Percentiles rank a stretch among this genome's conserved stretches.
Conservation (phyloP, 352 stramenopile genomes). For the Aphanomyces cochlioides region DNA sequence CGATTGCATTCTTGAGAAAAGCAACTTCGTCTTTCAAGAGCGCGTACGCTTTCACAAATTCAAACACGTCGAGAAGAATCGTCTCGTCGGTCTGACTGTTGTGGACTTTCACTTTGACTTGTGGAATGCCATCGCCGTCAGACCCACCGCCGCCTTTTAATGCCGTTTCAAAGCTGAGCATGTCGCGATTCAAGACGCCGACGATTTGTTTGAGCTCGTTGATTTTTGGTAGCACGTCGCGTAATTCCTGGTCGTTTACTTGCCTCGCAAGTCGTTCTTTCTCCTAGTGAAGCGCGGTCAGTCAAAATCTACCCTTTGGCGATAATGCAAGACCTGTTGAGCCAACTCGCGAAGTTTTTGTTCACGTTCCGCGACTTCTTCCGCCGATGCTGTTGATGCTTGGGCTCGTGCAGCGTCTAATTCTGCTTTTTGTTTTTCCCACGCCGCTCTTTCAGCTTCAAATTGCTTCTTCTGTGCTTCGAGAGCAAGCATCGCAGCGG, state of each 20-base stretch:
- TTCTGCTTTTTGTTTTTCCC: slow-evolving; percentile 78
- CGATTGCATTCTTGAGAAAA: slow-evolving; percentile 89
- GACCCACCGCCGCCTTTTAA: slow-evolving; percentile 43
- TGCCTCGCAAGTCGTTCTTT: slow-evolving; percentile 66
- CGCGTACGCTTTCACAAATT: slow-evolving; percentile 87
- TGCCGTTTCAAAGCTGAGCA: slow-evolving; percentile 89
- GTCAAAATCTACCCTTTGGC: too few species aligned
- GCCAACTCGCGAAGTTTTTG: slow-evolving; percentile 29
- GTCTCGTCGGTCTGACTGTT: slow-evolving; percentile 85
- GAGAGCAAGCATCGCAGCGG: slow-evolving; percentile 68
- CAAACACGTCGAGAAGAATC: slow-evolving; percentile 91
- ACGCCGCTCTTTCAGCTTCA: slow-evolving; percentile 82
- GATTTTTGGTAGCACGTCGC: slow-evolving; percentile 90
- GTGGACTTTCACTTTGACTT: slow-evolving; percentile 89
- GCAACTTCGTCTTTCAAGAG: slow-evolving; percentile 83
- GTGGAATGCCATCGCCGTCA: slow-evolving; percentile 48
- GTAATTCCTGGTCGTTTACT: slow-evolving; percentile 89
- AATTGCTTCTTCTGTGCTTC: slow-evolving; percentile 88
- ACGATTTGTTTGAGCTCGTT: slow-evolving; percentile 90
- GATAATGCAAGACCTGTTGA: slow-evolving; percentile 23
- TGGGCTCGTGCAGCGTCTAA: slow-evolving; percentile 35
- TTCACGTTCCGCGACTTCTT: slow-evolving; percentile 37
- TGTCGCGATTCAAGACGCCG: slow-evolving; percentile 84
- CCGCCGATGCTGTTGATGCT: slow-evolving; percentile 32
- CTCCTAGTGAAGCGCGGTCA: slow-evolving; percentile 33